A percentile compares a stretch with the other conserved stretches of the same genome.
These are phyloP conservation scores for Dentipellis fragilis DNA, from an alignment of 768 basidiomycete genomes.

Conservation along the genomic window DNA sequence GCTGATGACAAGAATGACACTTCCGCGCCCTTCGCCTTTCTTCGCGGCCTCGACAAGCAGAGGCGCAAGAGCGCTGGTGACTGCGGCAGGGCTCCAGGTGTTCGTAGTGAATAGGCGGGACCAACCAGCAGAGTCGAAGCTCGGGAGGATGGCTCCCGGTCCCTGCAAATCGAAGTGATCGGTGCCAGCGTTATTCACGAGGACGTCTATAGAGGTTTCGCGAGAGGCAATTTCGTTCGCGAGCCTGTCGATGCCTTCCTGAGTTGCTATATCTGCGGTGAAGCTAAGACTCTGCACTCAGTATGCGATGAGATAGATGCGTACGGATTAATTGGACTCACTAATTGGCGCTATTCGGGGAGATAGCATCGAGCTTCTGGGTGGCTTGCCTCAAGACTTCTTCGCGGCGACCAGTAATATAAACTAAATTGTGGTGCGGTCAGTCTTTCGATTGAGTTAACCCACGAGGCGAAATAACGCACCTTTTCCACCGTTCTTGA, in stretches of 20 bases:
- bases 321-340: constrained; percentile 3
- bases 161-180: constrained; percentile 26
- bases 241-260: constrained; percentile 26
- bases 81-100: constrained; percentile 56
- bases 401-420: constrained; percentile 37
- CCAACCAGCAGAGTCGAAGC: constrained; percentile 55
- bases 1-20: no score
- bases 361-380: constrained; percentile 31
- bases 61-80: constrained; percentile 66
- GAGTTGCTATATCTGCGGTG: constrained; percentile 47
- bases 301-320: constrained; percentile 24
- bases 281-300: constrained; percentile 61
- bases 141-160: constrained; percentile 40
- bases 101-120: constrained; percentile 71
- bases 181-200: constrained; percentile 68
- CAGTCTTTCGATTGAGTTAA: constrained; percentile 25
- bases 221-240: constrained; percentile 40
- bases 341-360: constrained; percentile 4
- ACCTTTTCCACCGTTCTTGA: constrained; percentile 72
- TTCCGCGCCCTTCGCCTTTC: no score
- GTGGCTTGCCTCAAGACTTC: constrained; percentile 53
- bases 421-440: no score
- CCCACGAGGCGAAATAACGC: constrained; percentile 25
- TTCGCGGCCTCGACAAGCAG: constrained; percentile 21
- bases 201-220: constrained; percentile 62